Percentiles rank a stretch among this genome's conserved stretches.
Evolutionary conservation across 1,139 yeast species (phyloP).

Genomic region (Kodamaea suecica): DNA sequence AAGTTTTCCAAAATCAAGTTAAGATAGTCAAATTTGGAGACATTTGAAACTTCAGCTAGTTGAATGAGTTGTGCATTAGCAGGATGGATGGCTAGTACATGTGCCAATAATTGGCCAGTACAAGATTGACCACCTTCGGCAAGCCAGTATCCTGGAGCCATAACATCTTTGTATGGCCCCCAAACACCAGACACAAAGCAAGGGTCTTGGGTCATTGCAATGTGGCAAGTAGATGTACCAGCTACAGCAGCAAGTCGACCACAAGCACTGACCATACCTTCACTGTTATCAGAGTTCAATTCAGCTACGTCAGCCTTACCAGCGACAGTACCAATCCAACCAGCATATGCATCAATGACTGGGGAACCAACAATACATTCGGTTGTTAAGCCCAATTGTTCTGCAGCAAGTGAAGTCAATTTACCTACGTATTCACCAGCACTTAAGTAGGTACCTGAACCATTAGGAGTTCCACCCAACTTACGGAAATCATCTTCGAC

Average conservation of each 20-base stretch:
- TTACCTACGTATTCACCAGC: slow-evolving; percentile 90
- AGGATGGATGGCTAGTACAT: slow-evolving; percentile 87
- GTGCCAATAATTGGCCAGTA: slow-evolving; percentile 91
- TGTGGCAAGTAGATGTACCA: slow-evolving; percentile 96
- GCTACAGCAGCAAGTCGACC: slow-evolving; percentile 97
- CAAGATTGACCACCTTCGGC: slow-evolving; percentile 99
- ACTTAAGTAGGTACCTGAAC: slow-evolving; percentile 67
- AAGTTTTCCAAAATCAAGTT: slow-evolving; percentile 71
- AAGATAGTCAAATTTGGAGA: slow-evolving; percentile 78
- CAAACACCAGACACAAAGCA: slow-evolving; percentile 94
- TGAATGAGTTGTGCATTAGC: slow-evolving; percentile 71
- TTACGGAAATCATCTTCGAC: slow-evolving; percentile 71
- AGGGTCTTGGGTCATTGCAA: slow-evolving; percentile 80
- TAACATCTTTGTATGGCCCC: slow-evolving; percentile 96
- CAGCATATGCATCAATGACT: slow-evolving; percentile 96
- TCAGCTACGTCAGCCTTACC: slow-evolving; percentile 64
- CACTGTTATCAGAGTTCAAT: slow-evolving; percentile 27
- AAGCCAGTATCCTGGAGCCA: slow-evolving; percentile 86
- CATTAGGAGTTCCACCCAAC: slow-evolving; percentile 79
- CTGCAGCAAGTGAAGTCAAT: slow-evolving; percentile 65
- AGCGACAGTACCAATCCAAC: slow-evolving; percentile 98
- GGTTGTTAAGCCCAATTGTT: slow-evolving; percentile 75
- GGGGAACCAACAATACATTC: slow-evolving; percentile 89
- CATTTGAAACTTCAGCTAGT: slow-evolving; percentile 58
- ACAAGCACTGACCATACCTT: slow-evolving; percentile 57